Evolutionary conservation across 75 land plant species (phyloP).

Genomic region (Pinus tabuliformis): DNA sequence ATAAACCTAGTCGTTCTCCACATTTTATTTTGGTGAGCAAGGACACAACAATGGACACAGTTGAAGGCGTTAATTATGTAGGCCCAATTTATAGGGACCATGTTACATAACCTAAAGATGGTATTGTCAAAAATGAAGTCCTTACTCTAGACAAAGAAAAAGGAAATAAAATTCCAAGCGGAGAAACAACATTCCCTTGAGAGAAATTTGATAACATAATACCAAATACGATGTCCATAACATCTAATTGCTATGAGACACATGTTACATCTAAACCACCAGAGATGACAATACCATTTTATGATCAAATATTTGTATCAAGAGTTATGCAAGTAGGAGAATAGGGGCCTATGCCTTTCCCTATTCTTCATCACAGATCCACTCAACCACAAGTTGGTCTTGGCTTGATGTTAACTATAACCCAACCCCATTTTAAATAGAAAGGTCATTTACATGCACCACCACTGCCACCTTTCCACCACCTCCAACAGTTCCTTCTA

Average conservation of each 20-base stretch:
- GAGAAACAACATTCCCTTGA: constrained; percentile 11
- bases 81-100: constrained; percentile 20
- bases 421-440: constrained; percentile 32
- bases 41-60: constrained; percentile 13
- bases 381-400: constrained; percentile 23
- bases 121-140: constrained; percentile 36
- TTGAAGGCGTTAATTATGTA: constrained; percentile 26
- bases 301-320: constrained; percentile 13
- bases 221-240: constrained; percentile 10
- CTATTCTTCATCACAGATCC: constrained; percentile 14
- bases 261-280: constrained; percentile 11
- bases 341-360: constrained; percentile 15
- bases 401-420: background rate
- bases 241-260: constrained; percentile 19
- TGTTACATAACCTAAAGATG: constrained; percentile 30
- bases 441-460: constrained; percentile 36
- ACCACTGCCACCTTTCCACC: constrained; percentile 77
- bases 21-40: constrained; percentile 28
- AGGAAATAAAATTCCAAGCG: background rate
- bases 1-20: constrained; percentile 27
- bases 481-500: constrained; percentile 36
- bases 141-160: constrained; percentile 34
- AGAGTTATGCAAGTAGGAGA: constrained; percentile 9
- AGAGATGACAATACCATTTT: constrained; percentile 12
- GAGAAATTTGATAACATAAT: constrained; percentile 39